These are phyloP conservation scores for Coccomyxa sp. DNA, from an alignment of 139 green algal genomes.

Conservation along the genomic window DNA sequence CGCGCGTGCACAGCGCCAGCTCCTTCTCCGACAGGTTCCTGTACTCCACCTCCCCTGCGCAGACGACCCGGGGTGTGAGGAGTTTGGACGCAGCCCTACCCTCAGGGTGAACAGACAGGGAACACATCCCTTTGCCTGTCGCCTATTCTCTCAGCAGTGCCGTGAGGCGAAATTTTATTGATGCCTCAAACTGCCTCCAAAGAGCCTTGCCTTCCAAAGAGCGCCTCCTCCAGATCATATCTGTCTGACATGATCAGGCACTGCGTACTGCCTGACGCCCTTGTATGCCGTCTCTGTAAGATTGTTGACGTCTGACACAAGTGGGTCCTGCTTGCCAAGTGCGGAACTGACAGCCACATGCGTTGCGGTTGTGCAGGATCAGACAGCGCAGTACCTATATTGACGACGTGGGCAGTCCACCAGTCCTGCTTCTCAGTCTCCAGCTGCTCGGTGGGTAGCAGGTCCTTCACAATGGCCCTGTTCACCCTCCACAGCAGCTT, in stretches of 20 bases:
- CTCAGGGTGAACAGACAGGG: too few relatives aligned
- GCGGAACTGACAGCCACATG: not conserved
- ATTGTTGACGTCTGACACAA: not conserved
- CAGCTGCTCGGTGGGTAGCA: conserved; percentile 54
- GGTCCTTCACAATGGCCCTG: conserved; percentile 69
- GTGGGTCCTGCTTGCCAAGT: not conserved
- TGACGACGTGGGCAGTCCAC: conserved; percentile 80
- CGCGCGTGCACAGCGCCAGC: conserved; percentile 35
- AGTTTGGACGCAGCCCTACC: too few relatives aligned
- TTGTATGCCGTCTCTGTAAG: too few relatives aligned
- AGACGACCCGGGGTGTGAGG: too few relatives aligned
- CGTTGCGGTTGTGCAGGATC: not conserved
- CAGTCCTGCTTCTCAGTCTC: conserved; percentile 60
- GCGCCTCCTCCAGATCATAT: too few relatives aligned
- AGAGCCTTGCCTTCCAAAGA: too few relatives aligned
- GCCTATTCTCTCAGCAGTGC: too few relatives aligned
- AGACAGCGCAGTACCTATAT: conserved; percentile 50
- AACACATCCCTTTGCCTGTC: too few relatives aligned
- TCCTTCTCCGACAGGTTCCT: conserved; percentile 67
- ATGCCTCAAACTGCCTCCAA: too few relatives aligned
- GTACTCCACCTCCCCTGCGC: conserved; percentile 73
- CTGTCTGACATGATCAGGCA: too few relatives aligned
- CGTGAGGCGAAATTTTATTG: too few relatives aligned
- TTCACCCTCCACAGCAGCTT: conserved; percentile 87
- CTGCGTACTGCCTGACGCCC: too few relatives aligned